These are phyloP conservation scores for Stevia rebaudiana DNA, from an alignment of 140 eudicot genomes.

Conservation along the genomic window DNA sequence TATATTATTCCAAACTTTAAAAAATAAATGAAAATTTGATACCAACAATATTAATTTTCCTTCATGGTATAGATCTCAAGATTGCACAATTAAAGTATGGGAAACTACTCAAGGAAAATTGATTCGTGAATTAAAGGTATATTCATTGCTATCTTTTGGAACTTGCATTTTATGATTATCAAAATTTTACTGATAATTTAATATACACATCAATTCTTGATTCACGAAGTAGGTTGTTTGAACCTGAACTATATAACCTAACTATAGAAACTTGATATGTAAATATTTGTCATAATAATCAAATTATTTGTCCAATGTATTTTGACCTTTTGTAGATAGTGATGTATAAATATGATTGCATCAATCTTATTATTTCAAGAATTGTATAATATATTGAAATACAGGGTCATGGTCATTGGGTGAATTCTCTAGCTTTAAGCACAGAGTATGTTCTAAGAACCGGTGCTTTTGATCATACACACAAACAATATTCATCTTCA, in stretches of 20 bases:
- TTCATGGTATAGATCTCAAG: slow-evolving; percentile 66
- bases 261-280: background rate
- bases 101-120: slow-evolving; percentile 90
- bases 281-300: background rate
- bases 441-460: slow-evolving; percentile 91
- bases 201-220: background rate
- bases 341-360: background rate
- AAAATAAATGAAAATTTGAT: background rate
- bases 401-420: slow-evolving; percentile 99
- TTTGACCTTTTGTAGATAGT: background rate
- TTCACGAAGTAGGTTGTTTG: background rate
- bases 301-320: background rate
- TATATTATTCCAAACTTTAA: background rate
- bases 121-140: slow-evolving; percentile 87
- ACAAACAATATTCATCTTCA: slow-evolving; percentile 70
- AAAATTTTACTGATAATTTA: background rate
- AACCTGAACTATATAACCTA: background rate
- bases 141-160: background rate
- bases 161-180: background rate
- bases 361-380: background rate
- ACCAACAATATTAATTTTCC: background rate
- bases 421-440: slow-evolving; percentile 85
- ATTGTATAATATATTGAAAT: background rate
- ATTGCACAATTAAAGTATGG: slow-evolving; percentile 95
- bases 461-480: slow-evolving; percentile 96